phyloP scores from a whole-genome alignment of 148 eudicot species.

The Camellia japonica region DNA sequence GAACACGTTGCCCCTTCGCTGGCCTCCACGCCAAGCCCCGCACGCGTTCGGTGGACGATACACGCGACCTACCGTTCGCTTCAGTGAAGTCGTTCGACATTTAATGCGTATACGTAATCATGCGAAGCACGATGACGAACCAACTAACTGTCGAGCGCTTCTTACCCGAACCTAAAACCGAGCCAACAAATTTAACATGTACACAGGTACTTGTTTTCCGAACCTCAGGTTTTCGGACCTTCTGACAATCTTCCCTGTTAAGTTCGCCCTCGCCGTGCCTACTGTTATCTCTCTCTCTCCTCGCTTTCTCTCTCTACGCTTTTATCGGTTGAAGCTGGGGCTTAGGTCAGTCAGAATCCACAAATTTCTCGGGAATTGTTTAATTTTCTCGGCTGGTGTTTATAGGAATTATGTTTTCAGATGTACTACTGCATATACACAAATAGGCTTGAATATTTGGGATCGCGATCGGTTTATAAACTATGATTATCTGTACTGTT shows the following conservation, averaged over 20 bases:
- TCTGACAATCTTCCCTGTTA: neutral
- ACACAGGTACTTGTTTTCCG: neutral
- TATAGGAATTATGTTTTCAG: neutral
- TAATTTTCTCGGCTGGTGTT: neutral
- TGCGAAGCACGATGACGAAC: neutral
- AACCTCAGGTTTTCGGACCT: neutral
- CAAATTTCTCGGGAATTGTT: neutral
- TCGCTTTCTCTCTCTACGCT: too few relatives aligned
- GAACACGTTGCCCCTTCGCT: neutral
- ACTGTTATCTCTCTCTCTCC: neutral
- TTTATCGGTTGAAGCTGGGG: neutral
- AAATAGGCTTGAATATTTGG: neutral
- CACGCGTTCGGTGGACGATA: neutral
- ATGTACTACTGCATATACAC: neutral
- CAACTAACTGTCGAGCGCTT: slow-evolving; percentile 13
- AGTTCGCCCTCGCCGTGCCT: neutral
- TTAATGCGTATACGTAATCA: neutral
- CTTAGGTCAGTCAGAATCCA: neutral
- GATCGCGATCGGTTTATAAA: slow-evolving; percentile 10
- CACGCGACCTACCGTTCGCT: slow-evolving; percentile 1
- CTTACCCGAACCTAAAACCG: slow-evolving; percentile 5
- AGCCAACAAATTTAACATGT: neutral
- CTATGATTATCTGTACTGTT: neutral
- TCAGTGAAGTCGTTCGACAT: neutral
- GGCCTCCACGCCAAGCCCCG: neutral